Evolutionary conservation across 805 yeast genomes (phyloP), one percentile per base, ranked within the genome.

Genomic region (Kuraishia cidri): DNA sequence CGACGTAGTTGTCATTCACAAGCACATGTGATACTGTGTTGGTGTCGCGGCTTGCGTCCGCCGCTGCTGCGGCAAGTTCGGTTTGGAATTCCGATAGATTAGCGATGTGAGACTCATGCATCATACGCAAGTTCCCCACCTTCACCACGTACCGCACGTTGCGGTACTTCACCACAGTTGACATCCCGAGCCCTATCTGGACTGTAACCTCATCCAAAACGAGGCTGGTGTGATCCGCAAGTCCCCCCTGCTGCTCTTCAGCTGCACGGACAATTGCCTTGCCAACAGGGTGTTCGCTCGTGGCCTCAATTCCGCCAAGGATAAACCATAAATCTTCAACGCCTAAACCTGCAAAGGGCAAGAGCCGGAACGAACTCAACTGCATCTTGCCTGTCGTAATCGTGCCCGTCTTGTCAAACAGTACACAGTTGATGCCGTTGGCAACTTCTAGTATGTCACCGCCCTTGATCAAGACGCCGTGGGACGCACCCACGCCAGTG

Each of bases 331-430:
- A 43, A 16, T 46, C 36, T 8, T 19, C 13, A 3, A 22, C 21
- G 9, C 31, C 24, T 24, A 30, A 28, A 26, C 15, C 25, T 9
- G 16, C 14, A 11, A 16, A 23, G 16, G 12, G 16, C 25, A 33
- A 14, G 30, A 55, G 49, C 12, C 44, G 37, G 34, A 40, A 47
- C 14, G 49, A 44, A 3, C 43, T 43, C 11, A 72, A 38, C 24
- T 50, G 56, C 92, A 92, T 82, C 27, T 70, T 62, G 10, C 98
- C 98, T 0, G 79, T 63, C 0, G 99, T 94, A 28, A 92, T 62
- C 0, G 98, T 92, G 3, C 98, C 98, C 0, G 99, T 92, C 56
- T 92, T 92, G 58, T 92, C 98, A 53, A 92, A 90, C 20, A 92
- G 63, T 18, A 86, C 73, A 9, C 73, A 66, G 40, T 76, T 69